These are phyloP conservation scores for Agrostemma githago DNA, from an alignment of 148 eudicot species.

Conservation along the genomic window DNA sequence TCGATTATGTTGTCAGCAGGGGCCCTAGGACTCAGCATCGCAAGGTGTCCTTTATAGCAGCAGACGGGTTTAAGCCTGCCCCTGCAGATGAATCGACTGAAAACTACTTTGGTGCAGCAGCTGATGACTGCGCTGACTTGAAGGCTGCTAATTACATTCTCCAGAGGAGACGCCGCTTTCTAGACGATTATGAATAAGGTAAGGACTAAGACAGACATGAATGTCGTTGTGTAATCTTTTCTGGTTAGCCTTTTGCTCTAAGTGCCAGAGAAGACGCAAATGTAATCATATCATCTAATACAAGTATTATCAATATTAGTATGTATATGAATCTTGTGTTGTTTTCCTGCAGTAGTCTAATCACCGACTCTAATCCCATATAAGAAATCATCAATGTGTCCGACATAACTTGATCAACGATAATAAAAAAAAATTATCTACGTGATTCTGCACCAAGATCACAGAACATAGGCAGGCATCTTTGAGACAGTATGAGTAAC, in stretches of 20 bases:
- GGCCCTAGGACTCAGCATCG: constrained; percentile 11
- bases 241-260: not conserved
- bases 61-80: constrained; percentile 17
- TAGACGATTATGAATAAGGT: constrained; percentile 21
- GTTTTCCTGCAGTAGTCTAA: too few species aligned
- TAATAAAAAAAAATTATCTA: too few species aligned
- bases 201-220: not conserved
- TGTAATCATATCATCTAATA: not conserved
- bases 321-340: too few species aligned
- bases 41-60: constrained; percentile 24
- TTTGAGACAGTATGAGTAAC: too few species aligned
- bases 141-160: constrained; percentile 33
- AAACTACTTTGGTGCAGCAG: constrained; percentile 26
- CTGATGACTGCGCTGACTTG: constrained; percentile 29
- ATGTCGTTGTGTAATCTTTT: not conserved
- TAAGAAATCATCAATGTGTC: too few species aligned
- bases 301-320: not conserved
- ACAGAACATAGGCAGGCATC: too few species aligned
- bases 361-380: too few species aligned
- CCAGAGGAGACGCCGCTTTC: constrained; percentile 27
- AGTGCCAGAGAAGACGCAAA: not conserved
- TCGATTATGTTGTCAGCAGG: constrained; percentile 23
- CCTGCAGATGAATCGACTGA: constrained; percentile 9
- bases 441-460: too few species aligned
- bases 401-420: too few species aligned